phyloP scores from a whole-genome alignment of 768 basidiomycete genomes.

The Boletus reticulatus region DNA sequence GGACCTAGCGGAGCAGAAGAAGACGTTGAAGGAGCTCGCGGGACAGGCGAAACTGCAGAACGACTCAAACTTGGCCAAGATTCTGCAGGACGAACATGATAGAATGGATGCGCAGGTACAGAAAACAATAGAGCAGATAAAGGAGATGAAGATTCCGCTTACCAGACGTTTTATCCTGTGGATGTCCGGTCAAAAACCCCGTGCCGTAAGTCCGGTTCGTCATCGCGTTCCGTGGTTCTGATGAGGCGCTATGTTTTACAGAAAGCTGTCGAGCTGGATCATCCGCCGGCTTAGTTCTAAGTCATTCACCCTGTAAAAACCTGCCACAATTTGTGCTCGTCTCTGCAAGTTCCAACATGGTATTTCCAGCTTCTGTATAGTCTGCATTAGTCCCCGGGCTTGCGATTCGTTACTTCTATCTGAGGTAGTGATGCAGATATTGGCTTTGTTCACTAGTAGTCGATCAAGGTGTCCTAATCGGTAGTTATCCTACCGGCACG shows the following conservation, averaged over 20 bases:
- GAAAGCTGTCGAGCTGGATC: slow-evolving; percentile 3
- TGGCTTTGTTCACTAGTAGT: too few relatives aligned
- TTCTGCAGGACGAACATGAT: slow-evolving; percentile 13
- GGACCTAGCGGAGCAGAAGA: slow-evolving; percentile 17
- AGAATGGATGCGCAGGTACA: slow-evolving; percentile 8
- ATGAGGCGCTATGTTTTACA: not conserved
- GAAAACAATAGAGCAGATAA: slow-evolving; percentile 23
- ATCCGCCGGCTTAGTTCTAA: not conserved
- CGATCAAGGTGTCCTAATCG: too few relatives aligned
- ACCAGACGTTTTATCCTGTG: slow-evolving; percentile 5
- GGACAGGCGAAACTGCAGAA: slow-evolving; percentile 15
- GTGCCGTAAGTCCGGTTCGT: slow-evolving; percentile 1
- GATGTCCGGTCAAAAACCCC: slow-evolving; percentile 8
- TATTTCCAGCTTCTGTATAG: too few relatives aligned
- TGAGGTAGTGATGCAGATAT: too few relatives aligned
- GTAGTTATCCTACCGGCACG: too few relatives aligned
- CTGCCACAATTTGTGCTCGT: too few relatives aligned
- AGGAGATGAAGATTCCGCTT: slow-evolving; percentile 15
- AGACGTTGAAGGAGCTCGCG: slow-evolving; percentile 14
- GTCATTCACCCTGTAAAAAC: too few relatives aligned
- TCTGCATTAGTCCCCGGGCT: too few relatives aligned
- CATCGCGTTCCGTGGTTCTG: not conserved
- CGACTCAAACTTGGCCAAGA: slow-evolving; percentile 9
- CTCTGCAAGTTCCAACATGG: too few relatives aligned
- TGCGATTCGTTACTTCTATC: too few relatives aligned